A percentile compares a stretch with the other conserved stretches of the same genome.
phyloP scores from a whole-genome alignment of 164 flowering plant species.

The Euptelea pleiosperma region DNA sequence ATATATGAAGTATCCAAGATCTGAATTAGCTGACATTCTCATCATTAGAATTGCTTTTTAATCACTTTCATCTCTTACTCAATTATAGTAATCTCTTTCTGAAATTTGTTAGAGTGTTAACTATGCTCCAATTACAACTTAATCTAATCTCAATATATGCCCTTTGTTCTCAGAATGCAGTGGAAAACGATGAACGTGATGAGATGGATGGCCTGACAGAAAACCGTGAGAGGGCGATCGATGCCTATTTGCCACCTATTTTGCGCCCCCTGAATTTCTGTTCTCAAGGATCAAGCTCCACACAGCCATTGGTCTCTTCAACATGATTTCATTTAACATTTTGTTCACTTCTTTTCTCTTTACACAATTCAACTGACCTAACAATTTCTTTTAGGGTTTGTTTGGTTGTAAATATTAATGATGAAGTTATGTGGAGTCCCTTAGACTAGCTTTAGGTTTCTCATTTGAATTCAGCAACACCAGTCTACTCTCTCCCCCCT shows the following conservation, averaged over 20 bases:
- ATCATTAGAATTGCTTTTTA: no score
- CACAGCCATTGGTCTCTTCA: conserved; percentile 32
- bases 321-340: neutral
- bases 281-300: conserved; percentile 29
- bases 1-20: no score
- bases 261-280: conserved; percentile 29
- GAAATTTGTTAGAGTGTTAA: neutral
- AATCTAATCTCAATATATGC: no score
- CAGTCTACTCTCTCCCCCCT: no score
- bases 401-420: neutral
- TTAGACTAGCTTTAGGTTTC: no score
- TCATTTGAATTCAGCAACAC: no score
- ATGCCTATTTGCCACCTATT: conserved; percentile 58
- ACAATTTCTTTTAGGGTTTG: neutral
- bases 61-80: no score
- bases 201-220: conserved; percentile 36
- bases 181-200: conserved; percentile 60
- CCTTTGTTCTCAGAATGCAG: conserved; percentile 48
- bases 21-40: no score
- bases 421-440: neutral
- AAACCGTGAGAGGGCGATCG: conserved; percentile 33
- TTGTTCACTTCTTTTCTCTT: neutral
- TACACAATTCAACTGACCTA: no score
- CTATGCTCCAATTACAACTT: neutral
- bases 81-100: neutral